Conservation (phyloP, 1,139 yeast genomes). For the Dujonia santamariae region DNA sequence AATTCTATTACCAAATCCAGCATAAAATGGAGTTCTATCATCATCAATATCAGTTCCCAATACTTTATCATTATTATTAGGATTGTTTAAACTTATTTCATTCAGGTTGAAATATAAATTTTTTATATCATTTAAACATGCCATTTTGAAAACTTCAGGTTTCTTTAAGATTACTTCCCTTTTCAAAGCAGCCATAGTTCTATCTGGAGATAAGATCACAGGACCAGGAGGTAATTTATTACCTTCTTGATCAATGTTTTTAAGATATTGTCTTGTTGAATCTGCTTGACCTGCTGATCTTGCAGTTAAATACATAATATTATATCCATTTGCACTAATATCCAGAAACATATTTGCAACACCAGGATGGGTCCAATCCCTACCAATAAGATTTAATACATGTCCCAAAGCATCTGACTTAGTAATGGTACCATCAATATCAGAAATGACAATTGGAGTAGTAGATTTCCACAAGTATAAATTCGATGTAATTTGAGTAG, state of each 20-base stretch:
- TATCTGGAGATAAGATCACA: constrained; percentile 90
- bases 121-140: constrained; percentile 85
- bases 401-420: constrained; percentile 98
- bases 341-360: constrained; percentile 90
- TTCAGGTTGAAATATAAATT: constrained; percentile 47
- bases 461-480: constrained; percentile 81
- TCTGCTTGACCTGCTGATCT: constrained; percentile 97
- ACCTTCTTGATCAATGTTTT: constrained; percentile 71
- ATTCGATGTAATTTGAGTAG: constrained; percentile 70
- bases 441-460: constrained; percentile 92
- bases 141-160: constrained; percentile 98
- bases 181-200: constrained; percentile 92
- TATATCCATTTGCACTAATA: constrained; percentile 83
- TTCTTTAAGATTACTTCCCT: constrained; percentile 91
- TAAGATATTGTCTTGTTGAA: constrained; percentile 78
- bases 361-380: constrained; percentile 98
- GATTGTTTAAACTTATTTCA: constrained; percentile 1
- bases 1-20: constrained; percentile 96
- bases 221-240: constrained; percentile 87
- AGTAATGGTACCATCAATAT: constrained; percentile 97
- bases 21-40: constrained; percentile 78
- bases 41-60: constrained; percentile 19
- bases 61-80: too few relatives aligned
- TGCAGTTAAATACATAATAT: constrained; percentile 89
- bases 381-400: constrained; percentile 87